Evolutionary conservation across 768 basidiomycete genomes (phyloP).

Genomic region (Agaricus subrufescens): DNA sequence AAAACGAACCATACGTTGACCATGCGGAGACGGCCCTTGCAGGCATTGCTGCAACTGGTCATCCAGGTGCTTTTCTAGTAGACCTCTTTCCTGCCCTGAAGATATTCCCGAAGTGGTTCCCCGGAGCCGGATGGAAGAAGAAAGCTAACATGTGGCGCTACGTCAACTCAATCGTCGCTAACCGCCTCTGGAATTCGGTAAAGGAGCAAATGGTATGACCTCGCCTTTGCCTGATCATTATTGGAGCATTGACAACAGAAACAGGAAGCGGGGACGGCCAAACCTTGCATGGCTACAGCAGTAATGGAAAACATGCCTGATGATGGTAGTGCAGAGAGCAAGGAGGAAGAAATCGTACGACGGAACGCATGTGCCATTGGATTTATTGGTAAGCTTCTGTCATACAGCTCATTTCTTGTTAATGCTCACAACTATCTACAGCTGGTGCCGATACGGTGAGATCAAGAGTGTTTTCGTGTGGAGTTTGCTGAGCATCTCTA

Average conservation of each 20-base stretch:
- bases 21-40: conserved; percentile 23
- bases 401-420: not conserved
- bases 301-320: conserved; percentile 16
- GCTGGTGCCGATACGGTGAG: conserved; percentile 13
- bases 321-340: conserved; percentile 6
- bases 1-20: conserved; percentile 29
- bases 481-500: not conserved
- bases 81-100: conserved; percentile 28
- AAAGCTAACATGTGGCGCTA: conserved; percentile 26
- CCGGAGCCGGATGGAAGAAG: conserved; percentile 32
- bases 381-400: conserved; percentile 16
- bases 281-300: conserved; percentile 14
- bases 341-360: conserved; percentile 18
- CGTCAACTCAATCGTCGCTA: conserved; percentile 24
- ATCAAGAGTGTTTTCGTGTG: not conserved
- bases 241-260: not conserved
- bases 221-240: not conserved
- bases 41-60: conserved; percentile 22
- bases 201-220: conserved; percentile 24
- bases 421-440: not conserved
- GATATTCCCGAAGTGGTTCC: conserved; percentile 33
- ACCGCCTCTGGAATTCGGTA: conserved; percentile 9
- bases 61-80: conserved; percentile 29
- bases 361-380: conserved; percentile 17
- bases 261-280: not conserved